A percentile compares a stretch with the other conserved stretches of the same genome.
Evolutionary conservation across 164 flowering plant species (phyloP).

Genomic region (Magnolia officinalis): DNA sequence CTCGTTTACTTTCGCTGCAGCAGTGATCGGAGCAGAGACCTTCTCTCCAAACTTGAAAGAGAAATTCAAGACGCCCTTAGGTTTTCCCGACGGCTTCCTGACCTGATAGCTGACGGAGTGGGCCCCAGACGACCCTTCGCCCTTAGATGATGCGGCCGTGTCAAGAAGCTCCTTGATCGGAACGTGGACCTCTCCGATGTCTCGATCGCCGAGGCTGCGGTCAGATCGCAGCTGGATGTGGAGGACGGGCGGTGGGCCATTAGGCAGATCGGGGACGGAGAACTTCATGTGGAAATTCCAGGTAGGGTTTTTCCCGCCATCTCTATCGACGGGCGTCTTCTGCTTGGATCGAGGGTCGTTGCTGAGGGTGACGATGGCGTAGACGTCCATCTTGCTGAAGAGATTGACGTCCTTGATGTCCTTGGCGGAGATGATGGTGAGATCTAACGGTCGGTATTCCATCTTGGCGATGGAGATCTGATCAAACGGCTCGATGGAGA

Average conservation of each 20-base stretch:
- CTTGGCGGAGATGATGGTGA: slow-evolving; percentile 33
- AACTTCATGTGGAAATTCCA: slow-evolving; percentile 56
- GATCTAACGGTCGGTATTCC: slow-evolving; percentile 34
- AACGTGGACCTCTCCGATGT: slow-evolving; percentile 54
- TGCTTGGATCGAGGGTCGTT: slow-evolving; percentile 25
- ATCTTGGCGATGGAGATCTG: slow-evolving; percentile 6
- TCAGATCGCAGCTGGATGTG: slow-evolving; percentile 30
- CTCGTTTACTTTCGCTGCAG: slow-evolving; percentile 13
- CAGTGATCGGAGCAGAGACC: slow-evolving; percentile 6
- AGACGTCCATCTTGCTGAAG: slow-evolving; percentile 37
- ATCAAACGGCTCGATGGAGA: neutral
- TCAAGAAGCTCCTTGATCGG: slow-evolving; percentile 63
- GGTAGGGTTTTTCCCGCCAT: slow-evolving; percentile 42
- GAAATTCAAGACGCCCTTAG: slow-evolving; percentile 53
- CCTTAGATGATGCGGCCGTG: slow-evolving; percentile 2
- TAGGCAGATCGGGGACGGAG: slow-evolving; percentile 26
- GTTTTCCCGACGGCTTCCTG: slow-evolving; percentile 45
- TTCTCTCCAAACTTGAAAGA: slow-evolving; percentile 53
- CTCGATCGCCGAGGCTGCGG: slow-evolving; percentile 48
- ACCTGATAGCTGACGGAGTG: slow-evolving; percentile 49
- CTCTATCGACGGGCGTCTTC: slow-evolving; percentile 27
- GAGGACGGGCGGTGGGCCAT: slow-evolving; percentile 35
- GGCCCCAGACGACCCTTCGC: slow-evolving; percentile 7
- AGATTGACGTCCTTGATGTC: slow-evolving; percentile 35
- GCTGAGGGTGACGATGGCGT: slow-evolving; percentile 23